Evolutionary conservation across 192 early-diverging fungal species (phyloP), one percentile per base, ranked within the genome.

Genomic region (Powellomyces hirtus): DNA sequence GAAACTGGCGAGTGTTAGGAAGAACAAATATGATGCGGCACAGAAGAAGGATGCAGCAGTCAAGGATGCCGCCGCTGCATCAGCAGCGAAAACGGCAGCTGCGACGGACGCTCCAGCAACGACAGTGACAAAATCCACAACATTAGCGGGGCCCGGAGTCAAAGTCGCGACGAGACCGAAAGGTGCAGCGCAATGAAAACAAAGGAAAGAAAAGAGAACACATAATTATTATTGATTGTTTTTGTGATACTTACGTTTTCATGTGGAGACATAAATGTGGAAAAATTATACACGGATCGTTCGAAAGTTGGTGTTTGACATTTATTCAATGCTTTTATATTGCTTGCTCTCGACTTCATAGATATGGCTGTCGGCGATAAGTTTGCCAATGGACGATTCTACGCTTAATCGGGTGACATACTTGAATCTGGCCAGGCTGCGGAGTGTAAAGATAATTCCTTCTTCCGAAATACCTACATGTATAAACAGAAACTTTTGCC

Each of bases 1-100:
- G 35, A 76, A 75, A 33, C 70, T 87, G 20, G 77, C 82, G 2
- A 59, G 69, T 13, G 80, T 87, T 5, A 33, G 84, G 8, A 87
- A 87, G 66, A 74, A 74, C 14, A 70, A 72, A 51, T 84, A 86
- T 52, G 75, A 76, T 38, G 65, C 37, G 7, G 64, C 53, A 29
- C 27, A 5, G 16, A 30, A 56, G 29, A 56, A 56, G 26, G 51
- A 52, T 8, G 51, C 51, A 52, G 51, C 26, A 29, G 29, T 24
- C n/a, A 14, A 24, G 2, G 46, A 18, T 5, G 46, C 46, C 46
- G n/a, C n/a, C n/a, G 46, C 26, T 49, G 46, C 46, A 49, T 2
- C 4, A 18, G 5, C 46, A 18, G 16, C 5, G n/a, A 49, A 49
- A 24, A 49, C 46, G 26, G n/a, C 46, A 24, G n/a, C n/a, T 24